phyloP scores from a whole-genome alignment of 148 eudicot species.

The Suaeda aralocaspica region DNA sequence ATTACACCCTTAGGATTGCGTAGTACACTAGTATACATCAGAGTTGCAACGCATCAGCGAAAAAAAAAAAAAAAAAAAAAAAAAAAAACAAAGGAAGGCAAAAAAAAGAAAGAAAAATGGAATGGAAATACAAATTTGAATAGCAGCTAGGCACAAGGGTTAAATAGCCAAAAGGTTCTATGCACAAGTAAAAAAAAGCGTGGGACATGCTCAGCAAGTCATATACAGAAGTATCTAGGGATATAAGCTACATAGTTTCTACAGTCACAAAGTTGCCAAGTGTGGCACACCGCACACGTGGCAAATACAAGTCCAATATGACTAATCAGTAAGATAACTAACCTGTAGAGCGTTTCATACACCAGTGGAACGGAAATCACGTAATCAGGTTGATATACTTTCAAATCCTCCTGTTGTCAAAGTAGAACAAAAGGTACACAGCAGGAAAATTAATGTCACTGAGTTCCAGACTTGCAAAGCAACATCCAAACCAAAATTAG shows the following conservation, averaged over 20 bases:
- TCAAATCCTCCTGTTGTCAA: conserved; percentile 80
- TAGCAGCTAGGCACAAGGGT: not conserved
- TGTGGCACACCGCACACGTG: not conserved
- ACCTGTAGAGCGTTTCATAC: conserved; percentile 90
- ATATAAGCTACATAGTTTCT: conserved; percentile 5
- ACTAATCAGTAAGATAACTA: conserved; percentile 11
- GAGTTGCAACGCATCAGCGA: conserved; percentile 74
- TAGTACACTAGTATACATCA: conserved; percentile 93
- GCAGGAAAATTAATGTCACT: not conserved
- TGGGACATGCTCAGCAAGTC: not conserved
- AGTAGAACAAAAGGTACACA: not conserved
- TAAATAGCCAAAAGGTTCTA: not conserved
- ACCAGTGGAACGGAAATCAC: conserved; percentile 84
- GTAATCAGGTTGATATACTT: conserved; percentile 73
- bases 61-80: too few species aligned
- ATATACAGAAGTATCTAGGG: not conserved
- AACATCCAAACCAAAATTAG: not conserved
- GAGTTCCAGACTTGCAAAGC: not conserved
- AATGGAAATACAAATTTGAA: too few species aligned
- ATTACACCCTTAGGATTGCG: conserved; percentile 95
- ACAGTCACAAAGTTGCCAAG: not conserved
- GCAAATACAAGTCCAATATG: conserved; percentile 1
- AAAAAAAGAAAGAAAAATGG: too few species aligned
- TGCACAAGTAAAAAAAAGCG: not conserved
- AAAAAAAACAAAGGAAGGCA: too few species aligned